phyloP scores from a whole-genome alignment of 495 filamentous ascomycete genomes.

The Aspergillus nanangensis region DNA sequence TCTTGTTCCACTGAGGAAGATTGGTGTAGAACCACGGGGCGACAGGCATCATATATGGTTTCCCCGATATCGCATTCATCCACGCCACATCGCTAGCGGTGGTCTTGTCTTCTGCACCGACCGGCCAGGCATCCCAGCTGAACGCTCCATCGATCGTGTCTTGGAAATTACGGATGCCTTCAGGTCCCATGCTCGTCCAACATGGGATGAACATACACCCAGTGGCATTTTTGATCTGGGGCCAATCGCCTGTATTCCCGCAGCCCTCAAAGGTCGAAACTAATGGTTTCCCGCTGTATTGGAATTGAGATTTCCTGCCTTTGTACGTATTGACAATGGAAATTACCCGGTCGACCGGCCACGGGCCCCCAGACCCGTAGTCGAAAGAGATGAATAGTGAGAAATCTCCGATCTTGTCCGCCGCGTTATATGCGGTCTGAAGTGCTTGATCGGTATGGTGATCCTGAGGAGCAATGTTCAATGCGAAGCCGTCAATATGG shows the following conservation, averaged over 20 bases:
- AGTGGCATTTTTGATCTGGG: slow-evolving; percentile 45
- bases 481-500: slow-evolving; percentile 68
- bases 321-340: slow-evolving; percentile 55
- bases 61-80: slow-evolving; percentile 42
- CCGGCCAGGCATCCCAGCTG: slow-evolving; percentile 73
- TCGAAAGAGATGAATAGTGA: slow-evolving; percentile 70
- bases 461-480: slow-evolving; percentile 60
- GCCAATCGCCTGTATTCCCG: slow-evolving; percentile 53
- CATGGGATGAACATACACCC: slow-evolving; percentile 57
- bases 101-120: slow-evolving; percentile 49
- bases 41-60: slow-evolving; percentile 76
- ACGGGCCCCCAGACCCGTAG: slow-evolving; percentile 50
- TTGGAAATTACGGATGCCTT: slow-evolving; percentile 39
- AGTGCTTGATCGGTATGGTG: slow-evolving; percentile 46
- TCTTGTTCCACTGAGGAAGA: slow-evolving; percentile 64
- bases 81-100: slow-evolving; percentile 51
- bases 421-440: slow-evolving; percentile 50
- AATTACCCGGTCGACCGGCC: slow-evolving; percentile 52
- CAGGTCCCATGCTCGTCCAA: slow-evolving; percentile 57
- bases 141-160: slow-evolving; percentile 57
- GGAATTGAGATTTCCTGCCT: slow-evolving; percentile 45
- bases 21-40: slow-evolving; percentile 76
- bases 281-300: slow-evolving; percentile 52
- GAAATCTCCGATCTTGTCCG: slow-evolving; percentile 49
- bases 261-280: slow-evolving; percentile 73